Percentiles rank a stretch among this genome's conserved stretches.
These are phyloP conservation scores for Alternaria alternata DNA, from an alignment of 2,329 filamentous ascomycete genomes.

Conservation along the genomic window DNA sequence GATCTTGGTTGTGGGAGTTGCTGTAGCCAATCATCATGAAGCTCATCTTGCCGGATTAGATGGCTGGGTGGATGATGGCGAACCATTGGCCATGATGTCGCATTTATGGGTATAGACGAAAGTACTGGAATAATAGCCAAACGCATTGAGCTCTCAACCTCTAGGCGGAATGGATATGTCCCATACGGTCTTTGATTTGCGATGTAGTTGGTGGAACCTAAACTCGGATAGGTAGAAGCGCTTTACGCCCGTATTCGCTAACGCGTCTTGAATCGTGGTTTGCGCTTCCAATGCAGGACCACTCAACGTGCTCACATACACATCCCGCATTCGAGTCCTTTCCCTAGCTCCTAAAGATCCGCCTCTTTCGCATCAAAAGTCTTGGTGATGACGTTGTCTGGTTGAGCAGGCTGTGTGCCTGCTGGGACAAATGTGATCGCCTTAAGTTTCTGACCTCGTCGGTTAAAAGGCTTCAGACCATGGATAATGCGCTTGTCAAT, in stretches of 20 bases:
- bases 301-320: conserved; percentile 34
- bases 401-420: background rate
- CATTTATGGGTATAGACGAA: background rate
- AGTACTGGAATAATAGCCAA: too few relatives aligned
- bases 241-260: conserved; percentile 22
- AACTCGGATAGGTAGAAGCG: conserved; percentile 37
- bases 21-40: conserved; percentile 46
- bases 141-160: background rate
- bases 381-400: background rate
- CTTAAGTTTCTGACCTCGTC: conserved; percentile 18
- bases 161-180: conserved; percentile 29
- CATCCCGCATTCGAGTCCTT: conserved; percentile 27
- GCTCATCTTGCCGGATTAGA: conserved; percentile 30
- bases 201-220: conserved; percentile 36
- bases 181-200: conserved; percentile 25
- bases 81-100: background rate
- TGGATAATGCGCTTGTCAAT: conserved; percentile 21
- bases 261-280: conserved; percentile 33
- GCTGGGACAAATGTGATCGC: background rate
- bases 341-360: conserved; percentile 11
- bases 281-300: conserved; percentile 28
- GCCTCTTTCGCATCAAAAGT: background rate
- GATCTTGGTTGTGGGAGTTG: conserved; percentile 41
- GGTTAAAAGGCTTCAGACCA: background rate
- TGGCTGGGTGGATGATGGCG: conserved; percentile 27